Conservation (phyloP, 306 rosid species). For the Hippophae gyantsensis region DNA sequence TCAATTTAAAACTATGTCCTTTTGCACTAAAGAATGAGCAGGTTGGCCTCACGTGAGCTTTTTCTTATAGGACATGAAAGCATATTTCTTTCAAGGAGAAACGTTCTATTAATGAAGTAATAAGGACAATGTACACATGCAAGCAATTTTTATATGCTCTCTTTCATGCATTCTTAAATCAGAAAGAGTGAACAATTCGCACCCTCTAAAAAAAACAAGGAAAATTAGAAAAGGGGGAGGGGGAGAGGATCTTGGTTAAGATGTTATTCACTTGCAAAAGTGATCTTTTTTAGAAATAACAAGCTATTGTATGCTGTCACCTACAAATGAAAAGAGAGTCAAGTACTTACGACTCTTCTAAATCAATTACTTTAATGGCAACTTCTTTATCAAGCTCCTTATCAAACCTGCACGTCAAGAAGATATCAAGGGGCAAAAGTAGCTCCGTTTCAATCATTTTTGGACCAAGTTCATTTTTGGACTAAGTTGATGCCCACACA, state of each 20-base stretch:
- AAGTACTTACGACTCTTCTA: conserved; percentile 94
- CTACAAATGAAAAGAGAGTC: not conserved
- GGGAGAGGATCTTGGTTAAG: not conserved
- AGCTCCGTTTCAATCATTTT: conserved; percentile 7
- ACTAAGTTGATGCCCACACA: not conserved
- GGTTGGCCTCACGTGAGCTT: no score
- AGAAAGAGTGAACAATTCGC: no score
- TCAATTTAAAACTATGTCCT: no score
- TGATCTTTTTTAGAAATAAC: not conserved
- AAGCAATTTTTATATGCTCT: no score
- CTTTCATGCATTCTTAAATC: no score
- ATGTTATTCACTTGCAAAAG: not conserved
- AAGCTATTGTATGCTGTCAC: not conserved
- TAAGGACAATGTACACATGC: no score
- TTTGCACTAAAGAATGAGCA: no score
- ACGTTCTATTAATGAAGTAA: no score
- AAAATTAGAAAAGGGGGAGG: no score
- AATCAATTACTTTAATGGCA: conserved; percentile 94
- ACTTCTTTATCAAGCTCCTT: conserved; percentile 81
- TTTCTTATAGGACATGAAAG: no score
- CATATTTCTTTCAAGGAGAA: no score
- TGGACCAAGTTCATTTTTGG: not conserved
- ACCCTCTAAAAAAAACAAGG: no score
- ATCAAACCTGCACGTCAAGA: conserved; percentile 66
- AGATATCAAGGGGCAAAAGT: not conserved